Conservation (phyloP, 352 stramenopile species). For the Pilasporangium apinafurcum region DNA sequence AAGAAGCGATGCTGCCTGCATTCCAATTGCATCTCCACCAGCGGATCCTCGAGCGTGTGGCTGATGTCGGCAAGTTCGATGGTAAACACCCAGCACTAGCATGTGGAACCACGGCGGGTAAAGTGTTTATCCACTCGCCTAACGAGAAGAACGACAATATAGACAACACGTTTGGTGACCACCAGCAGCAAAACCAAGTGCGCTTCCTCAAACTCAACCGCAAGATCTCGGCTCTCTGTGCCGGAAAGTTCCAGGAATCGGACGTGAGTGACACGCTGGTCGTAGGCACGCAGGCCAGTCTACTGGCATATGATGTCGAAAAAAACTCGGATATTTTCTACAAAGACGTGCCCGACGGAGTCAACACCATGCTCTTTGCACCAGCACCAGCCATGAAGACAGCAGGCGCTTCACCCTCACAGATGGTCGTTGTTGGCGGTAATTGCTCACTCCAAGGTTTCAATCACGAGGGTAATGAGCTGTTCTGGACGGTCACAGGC, state of each 20-base stretch:
- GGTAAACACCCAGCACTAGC: conserved; percentile 69
- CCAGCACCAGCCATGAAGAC: conserved; percentile 30
- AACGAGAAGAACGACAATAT: conserved; percentile 62
- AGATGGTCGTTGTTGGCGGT: conserved; percentile 87
- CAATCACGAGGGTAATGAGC: conserved; percentile 63
- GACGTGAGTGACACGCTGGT: conserved; percentile 78
- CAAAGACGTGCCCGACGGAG: conserved; percentile 83
- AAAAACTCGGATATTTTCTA: conserved; percentile 94
- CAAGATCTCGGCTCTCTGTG: conserved; percentile 70
- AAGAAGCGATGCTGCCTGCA: conserved; percentile 50
- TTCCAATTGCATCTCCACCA: conserved; percentile 83
- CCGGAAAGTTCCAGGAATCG: conserved; percentile 57
- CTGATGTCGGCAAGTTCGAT: conserved; percentile 77
- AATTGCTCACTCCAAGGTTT: conserved; percentile 93
- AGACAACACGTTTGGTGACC: conserved; percentile 29
- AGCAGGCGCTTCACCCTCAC: conserved; percentile 16
- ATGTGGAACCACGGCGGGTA: conserved; percentile 83
- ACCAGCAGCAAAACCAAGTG: conserved; percentile 46
- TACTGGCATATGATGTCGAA: conserved; percentile 90
- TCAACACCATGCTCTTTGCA: conserved; percentile 80
- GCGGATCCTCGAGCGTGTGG: conserved; percentile 68
- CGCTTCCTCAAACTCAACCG: conserved; percentile 92
- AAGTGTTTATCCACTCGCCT: conserved; percentile 89
- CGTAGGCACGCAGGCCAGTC: conserved; percentile 84
- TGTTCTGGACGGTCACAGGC: conserved; percentile 90